Evolutionary conservation across 2,329 filamentous ascomycete genomes (phyloP).

Genomic region (Talaromyces pinophilus): DNA sequence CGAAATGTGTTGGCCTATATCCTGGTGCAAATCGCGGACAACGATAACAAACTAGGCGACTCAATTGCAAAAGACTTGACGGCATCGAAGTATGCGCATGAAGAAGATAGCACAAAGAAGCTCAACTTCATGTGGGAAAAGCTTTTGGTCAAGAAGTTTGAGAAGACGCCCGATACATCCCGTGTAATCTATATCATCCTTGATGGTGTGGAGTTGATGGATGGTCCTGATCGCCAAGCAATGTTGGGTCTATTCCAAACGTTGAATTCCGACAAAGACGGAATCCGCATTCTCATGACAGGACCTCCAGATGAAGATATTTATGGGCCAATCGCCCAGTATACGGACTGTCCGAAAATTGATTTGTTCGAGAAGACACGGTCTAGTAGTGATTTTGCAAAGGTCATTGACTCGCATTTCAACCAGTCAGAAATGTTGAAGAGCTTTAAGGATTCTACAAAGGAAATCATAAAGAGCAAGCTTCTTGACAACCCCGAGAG

Average conservation of each 20-base stretch:
- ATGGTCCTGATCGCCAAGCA: not conserved
- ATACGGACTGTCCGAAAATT: conserved; percentile 4
- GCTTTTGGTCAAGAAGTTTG: conserved; percentile 13
- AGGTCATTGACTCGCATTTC: conserved; percentile 6
- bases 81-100: not conserved
- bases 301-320: conserved; percentile 12
- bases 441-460: conserved; percentile 4
- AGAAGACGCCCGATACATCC: conserved; percentile 8
- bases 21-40: conserved; percentile 8
- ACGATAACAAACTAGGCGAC: conserved; percentile 4
- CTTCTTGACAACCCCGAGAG: conserved; percentile 8
- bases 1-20: conserved; percentile 14
- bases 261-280: conserved; percentile 2
- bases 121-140: conserved; percentile 15
- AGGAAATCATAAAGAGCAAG: not conserved
- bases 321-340: not conserved
- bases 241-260: conserved; percentile 8
- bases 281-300: conserved; percentile 11
- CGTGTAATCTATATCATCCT: conserved; percentile 9
- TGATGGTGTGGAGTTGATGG: conserved; percentile 14
- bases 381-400: not conserved
- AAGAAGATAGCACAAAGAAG: not conserved
- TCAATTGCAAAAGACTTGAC: conserved; percentile 9
- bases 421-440: conserved; percentile 5
- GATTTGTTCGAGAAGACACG: conserved; percentile 10